These are phyloP conservation scores for Erysimum cheiri DNA, from an alignment of 441 rosid genomes.

Conservation along the genomic window DNA sequence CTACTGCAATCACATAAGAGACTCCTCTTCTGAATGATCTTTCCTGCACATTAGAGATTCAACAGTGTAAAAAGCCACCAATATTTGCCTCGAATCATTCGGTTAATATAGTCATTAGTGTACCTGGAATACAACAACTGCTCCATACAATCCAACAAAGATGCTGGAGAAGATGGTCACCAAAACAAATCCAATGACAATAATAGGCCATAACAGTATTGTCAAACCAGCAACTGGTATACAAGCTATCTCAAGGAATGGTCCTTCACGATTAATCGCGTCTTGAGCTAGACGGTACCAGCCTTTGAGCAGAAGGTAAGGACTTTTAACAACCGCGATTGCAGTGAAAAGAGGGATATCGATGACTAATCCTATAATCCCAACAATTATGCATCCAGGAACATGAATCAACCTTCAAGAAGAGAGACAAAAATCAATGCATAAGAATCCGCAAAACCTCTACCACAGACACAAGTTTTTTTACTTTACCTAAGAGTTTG, in stretches of 20 bases:
- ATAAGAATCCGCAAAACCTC: not conserved
- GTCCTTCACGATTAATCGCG: slow-evolving; percentile 75
- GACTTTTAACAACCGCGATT: slow-evolving; percentile 75
- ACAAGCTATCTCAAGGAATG: slow-evolving; percentile 85
- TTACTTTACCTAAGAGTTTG: slow-evolving; percentile 65
- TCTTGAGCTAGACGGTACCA: slow-evolving; percentile 77
- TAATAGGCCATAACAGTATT: slow-evolving; percentile 78
- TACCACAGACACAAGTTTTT: not conserved
- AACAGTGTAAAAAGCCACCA: not conserved
- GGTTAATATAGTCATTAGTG: not conserved
- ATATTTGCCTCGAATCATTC: not conserved
- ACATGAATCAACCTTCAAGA: slow-evolving; percentile 71
- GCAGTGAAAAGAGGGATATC: slow-evolving; percentile 72
- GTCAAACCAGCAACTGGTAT: slow-evolving; percentile 80
- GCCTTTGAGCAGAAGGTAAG: slow-evolving; percentile 75
- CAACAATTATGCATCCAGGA: slow-evolving; percentile 76
- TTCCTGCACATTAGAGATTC: slow-evolving; percentile 55
- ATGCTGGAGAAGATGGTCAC: slow-evolving; percentile 62
- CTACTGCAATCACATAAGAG: slow-evolving; percentile 88
- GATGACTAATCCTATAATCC: slow-evolving; percentile 66
- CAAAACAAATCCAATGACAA: slow-evolving; percentile 71
- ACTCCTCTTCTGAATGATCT: slow-evolving; percentile 74
- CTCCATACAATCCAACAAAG: slow-evolving; percentile 76
- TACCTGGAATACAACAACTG: slow-evolving; percentile 81
- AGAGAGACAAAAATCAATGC: slow-evolving; percentile 8